These are phyloP conservation scores for Asclepias syriaca DNA, from an alignment of 257 asterid species.

Conservation along the genomic window DNA sequence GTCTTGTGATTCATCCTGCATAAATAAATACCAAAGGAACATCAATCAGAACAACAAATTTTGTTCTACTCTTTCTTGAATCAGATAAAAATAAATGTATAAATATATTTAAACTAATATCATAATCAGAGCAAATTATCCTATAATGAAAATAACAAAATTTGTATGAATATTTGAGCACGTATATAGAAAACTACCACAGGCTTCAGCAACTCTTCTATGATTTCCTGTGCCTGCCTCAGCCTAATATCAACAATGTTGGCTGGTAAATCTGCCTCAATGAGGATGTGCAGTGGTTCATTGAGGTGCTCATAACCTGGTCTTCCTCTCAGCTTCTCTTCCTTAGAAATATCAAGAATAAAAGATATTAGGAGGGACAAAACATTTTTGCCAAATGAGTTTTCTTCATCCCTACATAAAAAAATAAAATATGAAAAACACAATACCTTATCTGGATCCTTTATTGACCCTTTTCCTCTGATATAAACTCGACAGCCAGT, in stretches of 20 bases:
- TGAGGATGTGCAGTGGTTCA: constrained; percentile 80
- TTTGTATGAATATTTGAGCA: background rate
- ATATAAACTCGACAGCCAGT: constrained; percentile 97
- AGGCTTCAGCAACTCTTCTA: constrained; percentile 88
- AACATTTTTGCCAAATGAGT: background rate
- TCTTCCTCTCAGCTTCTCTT: constrained; percentile 82
- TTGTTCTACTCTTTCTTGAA: background rate
- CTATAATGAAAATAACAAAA: too few relatives aligned
- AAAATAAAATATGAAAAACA: background rate
- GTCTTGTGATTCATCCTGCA: constrained; percentile 94
- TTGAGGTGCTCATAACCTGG: constrained; percentile 96
- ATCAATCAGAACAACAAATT: background rate
- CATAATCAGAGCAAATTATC: background rate
- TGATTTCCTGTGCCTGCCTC: constrained; percentile 86
- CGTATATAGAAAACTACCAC: constrained; percentile 43
- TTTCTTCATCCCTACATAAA: background rate
- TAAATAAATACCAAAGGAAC: constrained; percentile 3
- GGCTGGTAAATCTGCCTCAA: constrained; percentile 95
- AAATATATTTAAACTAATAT: background rate
- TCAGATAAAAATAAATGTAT: background rate
- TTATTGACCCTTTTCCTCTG: constrained; percentile 95
- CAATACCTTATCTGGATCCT: constrained; percentile 91
- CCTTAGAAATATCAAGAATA: constrained; percentile 41
- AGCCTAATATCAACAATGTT: constrained; percentile 64
- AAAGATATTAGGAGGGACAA: background rate